Percentiles rank a stretch among this genome's conserved stretches.
These are phyloP conservation scores for Pseudevernia furfuracea DNA, from an alignment of 495 filamentous ascomycete species.

Conservation along the genomic window DNA sequence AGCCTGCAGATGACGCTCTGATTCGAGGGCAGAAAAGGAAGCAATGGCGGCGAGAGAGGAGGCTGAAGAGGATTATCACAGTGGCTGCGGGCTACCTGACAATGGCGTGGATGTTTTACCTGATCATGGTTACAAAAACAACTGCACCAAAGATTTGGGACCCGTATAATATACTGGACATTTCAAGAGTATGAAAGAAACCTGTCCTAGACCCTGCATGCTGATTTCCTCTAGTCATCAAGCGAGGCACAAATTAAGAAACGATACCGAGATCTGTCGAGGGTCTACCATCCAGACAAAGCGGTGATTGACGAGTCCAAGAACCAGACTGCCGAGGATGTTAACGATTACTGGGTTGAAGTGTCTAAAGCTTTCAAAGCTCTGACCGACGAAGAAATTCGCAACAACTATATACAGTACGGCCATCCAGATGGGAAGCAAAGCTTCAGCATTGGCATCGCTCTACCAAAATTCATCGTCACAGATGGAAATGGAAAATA, in stretches of 20 bases:
- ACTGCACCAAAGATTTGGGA: conserved; percentile 79
- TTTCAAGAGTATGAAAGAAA: conserved; percentile 57
- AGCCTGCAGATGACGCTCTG: conserved; percentile 71
- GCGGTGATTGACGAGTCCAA: conserved; percentile 67
- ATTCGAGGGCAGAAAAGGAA: conserved; percentile 79
- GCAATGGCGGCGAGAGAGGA: conserved; percentile 82
- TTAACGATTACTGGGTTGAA: conserved; percentile 87
- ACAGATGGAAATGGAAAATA: conserved; percentile 93
- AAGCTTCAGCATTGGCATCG: conserved; percentile 95
- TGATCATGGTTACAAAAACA: conserved; percentile 73
- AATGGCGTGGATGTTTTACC: conserved; percentile 88
- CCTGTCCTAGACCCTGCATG: not conserved
- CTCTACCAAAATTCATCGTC: conserved; percentile 85
- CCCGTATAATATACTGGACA: conserved; percentile 85
- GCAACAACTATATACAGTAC: conserved; percentile 92
- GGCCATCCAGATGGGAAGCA: conserved; percentile 98
- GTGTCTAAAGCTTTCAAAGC: conserved; percentile 96
- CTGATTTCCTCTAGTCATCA: conserved; percentile 49
- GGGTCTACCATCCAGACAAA: conserved; percentile 91
- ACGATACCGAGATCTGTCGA: conserved; percentile 75
- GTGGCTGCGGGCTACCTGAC: conserved; percentile 69
- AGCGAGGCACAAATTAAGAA: conserved; percentile 85
- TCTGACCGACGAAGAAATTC: conserved; percentile 90
- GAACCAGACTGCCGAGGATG: conserved; percentile 78
- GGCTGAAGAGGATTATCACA: conserved; percentile 75